phyloP scores from a whole-genome alignment of 1,284 basidiomycete genomes.

The Pisolithus thermaeus region DNA sequence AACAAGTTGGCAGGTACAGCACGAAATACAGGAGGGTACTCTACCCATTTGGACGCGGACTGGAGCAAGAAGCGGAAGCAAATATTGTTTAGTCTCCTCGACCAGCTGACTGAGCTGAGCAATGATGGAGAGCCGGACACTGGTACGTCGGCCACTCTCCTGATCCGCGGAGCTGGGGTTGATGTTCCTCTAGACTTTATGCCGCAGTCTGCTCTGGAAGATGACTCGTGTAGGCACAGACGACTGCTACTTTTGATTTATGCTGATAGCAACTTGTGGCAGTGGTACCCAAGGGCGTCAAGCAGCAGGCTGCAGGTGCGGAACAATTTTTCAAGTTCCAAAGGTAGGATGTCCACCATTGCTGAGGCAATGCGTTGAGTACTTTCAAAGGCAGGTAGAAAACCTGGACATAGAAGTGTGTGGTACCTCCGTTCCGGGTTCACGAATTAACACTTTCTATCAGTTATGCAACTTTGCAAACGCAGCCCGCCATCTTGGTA shows the following conservation, averaged over 20 bases:
- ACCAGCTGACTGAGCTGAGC: slow-evolving; percentile 53
- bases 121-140: slow-evolving; percentile 40
- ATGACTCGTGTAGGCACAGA: slow-evolving; percentile 57
- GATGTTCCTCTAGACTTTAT: slow-evolving; percentile 23
- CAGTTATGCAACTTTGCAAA: slow-evolving; percentile 31
- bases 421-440: background rate
- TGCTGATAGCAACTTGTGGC: slow-evolving; percentile 14
- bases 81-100: slow-evolving; percentile 60
- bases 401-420: slow-evolving; percentile 30
- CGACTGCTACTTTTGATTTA: background rate
- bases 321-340: slow-evolving; percentile 27
- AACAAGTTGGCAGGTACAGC: slow-evolving; percentile 20
- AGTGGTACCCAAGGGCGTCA: slow-evolving; percentile 25
- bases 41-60: slow-evolving; percentile 26
- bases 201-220: slow-evolving; percentile 46
- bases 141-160: slow-evolving; percentile 32
- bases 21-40: slow-evolving; percentile 21
- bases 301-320: slow-evolving; percentile 28
- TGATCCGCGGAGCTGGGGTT: background rate
- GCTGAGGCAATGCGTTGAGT: background rate
- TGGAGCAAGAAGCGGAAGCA: slow-evolving; percentile 41
- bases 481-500: slow-evolving; percentile 30
- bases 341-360: slow-evolving; percentile 16
- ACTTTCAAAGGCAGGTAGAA: slow-evolving; percentile 23
- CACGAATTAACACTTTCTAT: slow-evolving; percentile 10